Percentiles rank a stretch among this genome's conserved stretches.
phyloP scores from a whole-genome alignment of 805 yeast genomes.

The Phaffomyces thermotolerans region DNA sequence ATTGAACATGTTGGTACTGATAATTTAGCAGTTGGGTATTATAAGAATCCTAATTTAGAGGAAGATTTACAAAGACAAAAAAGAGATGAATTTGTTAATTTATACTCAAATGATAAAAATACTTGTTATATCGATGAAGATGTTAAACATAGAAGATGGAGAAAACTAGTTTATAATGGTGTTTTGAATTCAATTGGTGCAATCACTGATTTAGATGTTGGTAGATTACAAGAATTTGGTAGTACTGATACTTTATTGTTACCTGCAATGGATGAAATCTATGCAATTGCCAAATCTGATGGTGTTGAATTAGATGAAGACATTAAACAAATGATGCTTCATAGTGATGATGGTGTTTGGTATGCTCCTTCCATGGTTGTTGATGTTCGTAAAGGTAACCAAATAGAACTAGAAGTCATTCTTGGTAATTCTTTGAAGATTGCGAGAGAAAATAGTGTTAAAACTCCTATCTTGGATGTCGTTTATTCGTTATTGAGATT shows the following conservation, averaged over 20 bases:
- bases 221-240: slow-evolving; percentile 41
- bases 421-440: slow-evolving; percentile 55
- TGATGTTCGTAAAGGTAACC: slow-evolving; percentile 57
- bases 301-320: slow-evolving; percentile 47
- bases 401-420: slow-evolving; percentile 65
- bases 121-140: slow-evolving; percentile 34
- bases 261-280: slow-evolving; percentile 66
- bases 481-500: slow-evolving; percentile 54
- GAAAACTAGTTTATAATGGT: slow-evolving; percentile 64
- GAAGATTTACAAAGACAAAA: slow-evolving; percentile 23
- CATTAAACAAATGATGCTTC: slow-evolving; percentile 43
- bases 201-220: slow-evolving; percentile 51
- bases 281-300: slow-evolving; percentile 60
- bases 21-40: slow-evolving; percentile 38
- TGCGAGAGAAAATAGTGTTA: slow-evolving; percentile 40
- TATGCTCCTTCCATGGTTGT: slow-evolving; percentile 71
- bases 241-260: slow-evolving; percentile 32
- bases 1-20: slow-evolving; percentile 44
- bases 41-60: slow-evolving; percentile 31
- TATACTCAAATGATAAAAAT: slow-evolving; percentile 41
- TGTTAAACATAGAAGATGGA: slow-evolving; percentile 50
- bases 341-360: slow-evolving; percentile 50
- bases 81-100: slow-evolving; percentile 36
- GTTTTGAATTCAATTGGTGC: slow-evolving; percentile 58
- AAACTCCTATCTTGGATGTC: slow-evolving; percentile 52